These are phyloP conservation scores for Echria macrotheca DNA, from an alignment of 495 filamentous ascomycete species.

Conservation along the genomic window DNA sequence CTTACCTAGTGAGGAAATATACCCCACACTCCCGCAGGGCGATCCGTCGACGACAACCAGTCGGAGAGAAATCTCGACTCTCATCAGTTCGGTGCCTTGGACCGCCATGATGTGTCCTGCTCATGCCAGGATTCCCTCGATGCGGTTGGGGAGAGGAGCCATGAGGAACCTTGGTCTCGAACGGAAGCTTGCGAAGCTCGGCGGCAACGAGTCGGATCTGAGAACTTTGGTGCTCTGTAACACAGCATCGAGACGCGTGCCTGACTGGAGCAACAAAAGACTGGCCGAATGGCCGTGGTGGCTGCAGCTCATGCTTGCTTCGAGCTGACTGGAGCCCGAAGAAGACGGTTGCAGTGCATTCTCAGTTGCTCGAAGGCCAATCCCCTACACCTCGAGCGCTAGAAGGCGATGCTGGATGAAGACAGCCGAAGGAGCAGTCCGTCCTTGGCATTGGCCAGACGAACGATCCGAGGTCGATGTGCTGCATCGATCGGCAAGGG, in stretches of 20 bases:
- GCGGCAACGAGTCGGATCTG: slow-evolving; percentile 12
- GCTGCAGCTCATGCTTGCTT: not conserved
- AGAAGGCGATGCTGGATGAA: not conserved
- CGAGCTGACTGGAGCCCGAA: slow-evolving; percentile 9
- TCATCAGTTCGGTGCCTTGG: too few species aligned
- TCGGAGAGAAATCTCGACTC: too few species aligned
- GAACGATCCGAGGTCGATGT: not conserved
- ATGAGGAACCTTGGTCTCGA: too few species aligned
- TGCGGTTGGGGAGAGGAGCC: too few species aligned
- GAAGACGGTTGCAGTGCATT: slow-evolving; percentile 6
- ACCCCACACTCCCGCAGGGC: not conserved
- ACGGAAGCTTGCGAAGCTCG: too few species aligned
- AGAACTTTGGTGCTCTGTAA: slow-evolving; percentile 10
- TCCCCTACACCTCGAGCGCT: not conserved
- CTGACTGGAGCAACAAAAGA: slow-evolving; percentile 4
- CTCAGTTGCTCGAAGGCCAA: not conserved
- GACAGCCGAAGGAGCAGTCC: not conserved
- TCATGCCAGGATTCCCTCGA: too few species aligned
- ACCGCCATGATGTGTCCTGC: too few species aligned
- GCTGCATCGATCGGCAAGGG: slow-evolving; percentile 15
- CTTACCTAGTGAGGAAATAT: not conserved
- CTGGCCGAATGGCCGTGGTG: not conserved
- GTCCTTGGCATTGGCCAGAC: not conserved
- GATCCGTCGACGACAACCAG: too few species aligned
- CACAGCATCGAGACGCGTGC: slow-evolving; percentile 15